Evolutionary conservation across 352 stramenopile species (phyloP).

Genomic region (Globisporangium nagaii): DNA sequence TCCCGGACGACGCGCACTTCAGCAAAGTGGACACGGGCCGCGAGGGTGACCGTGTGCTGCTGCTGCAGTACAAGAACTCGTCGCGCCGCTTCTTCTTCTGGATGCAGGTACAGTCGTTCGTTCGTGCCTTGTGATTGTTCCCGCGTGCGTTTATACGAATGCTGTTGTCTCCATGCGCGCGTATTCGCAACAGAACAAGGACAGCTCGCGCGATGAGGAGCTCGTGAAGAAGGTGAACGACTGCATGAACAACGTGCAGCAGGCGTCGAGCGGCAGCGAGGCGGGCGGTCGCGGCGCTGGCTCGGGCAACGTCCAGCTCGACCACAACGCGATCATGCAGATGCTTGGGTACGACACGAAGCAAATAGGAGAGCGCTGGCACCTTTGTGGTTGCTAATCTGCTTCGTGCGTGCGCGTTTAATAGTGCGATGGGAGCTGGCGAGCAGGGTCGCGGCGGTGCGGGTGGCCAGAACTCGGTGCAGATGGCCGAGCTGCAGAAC

Average conservation of each 20-base stretch:
- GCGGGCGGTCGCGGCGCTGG: constrained; percentile 20
- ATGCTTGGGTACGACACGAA: constrained; percentile 77
- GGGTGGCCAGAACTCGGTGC: constrained; percentile 41
- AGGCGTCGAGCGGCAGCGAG: constrained; percentile 25
- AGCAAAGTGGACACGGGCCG: constrained; percentile 85
- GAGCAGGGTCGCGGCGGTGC: constrained; percentile 50
- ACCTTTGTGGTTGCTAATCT: neutral
- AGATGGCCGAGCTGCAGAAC: constrained; percentile 85
- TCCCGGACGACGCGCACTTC: constrained; percentile 88
- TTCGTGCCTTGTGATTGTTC: neutral
- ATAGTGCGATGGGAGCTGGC: constrained; percentile 66
- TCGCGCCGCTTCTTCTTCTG: constrained; percentile 93
- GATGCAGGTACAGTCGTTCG: constrained; percentile 75
- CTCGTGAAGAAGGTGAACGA: constrained; percentile 86
- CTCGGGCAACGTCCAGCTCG: constrained; percentile 66
- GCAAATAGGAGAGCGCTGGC: too few relatives aligned
- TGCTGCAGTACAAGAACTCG: constrained; percentile 92
- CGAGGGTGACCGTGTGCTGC: constrained; percentile 81
- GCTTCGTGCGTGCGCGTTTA: neutral
- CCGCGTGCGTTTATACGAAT: neutral
- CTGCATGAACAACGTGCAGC: constrained; percentile 82
- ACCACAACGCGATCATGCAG: constrained; percentile 90
- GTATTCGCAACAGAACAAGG: constrained; percentile 64
- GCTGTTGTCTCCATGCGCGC: too few relatives aligned
- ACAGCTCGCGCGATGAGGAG: constrained; percentile 83